A percentile compares a stretch with the other conserved stretches of the same genome.
Conservation (phyloP, 2,329 filamentous ascomycete species). For the Diaporthe caulivora region DNA sequence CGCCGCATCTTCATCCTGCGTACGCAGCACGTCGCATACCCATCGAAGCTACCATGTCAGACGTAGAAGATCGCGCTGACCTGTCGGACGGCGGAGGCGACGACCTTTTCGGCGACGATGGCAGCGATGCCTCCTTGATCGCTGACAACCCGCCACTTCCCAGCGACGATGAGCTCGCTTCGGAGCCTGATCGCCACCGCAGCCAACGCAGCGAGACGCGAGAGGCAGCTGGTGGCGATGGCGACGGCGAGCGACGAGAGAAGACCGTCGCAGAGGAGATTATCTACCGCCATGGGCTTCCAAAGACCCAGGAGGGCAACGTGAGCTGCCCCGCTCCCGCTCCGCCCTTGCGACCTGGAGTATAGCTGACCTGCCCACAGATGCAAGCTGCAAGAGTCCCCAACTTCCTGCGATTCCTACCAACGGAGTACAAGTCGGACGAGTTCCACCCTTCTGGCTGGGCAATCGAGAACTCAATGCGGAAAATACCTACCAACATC, state of each 20-base stretch:
- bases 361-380: conserved; percentile 54
- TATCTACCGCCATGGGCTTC: conserved; percentile 76
- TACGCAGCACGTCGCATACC: not conserved
- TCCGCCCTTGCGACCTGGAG: not conserved
- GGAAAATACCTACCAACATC: conserved; percentile 72
- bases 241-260: conserved; percentile 56
- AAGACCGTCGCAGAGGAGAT: conserved; percentile 73
- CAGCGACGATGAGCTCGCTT: conserved; percentile 71
- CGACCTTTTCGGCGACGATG: conserved; percentile 73
- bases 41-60: conserved; percentile 61
- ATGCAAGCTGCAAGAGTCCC: conserved; percentile 79
- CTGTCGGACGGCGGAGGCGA: conserved; percentile 68
- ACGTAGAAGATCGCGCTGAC: conserved; percentile 65
- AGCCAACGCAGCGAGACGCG: conserved; percentile 53
- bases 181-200: conserved; percentile 50
- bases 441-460: conserved; percentile 72
- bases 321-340: conserved; percentile 57
- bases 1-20: not conserved
- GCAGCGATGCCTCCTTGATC: conserved; percentile 65
- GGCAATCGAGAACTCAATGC: conserved; percentile 64
- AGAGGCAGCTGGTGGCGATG: conserved; percentile 59
- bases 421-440: conserved; percentile 74
- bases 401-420: conserved; percentile 77
- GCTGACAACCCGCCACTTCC: conserved; percentile 38
- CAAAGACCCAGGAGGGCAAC: conserved; percentile 77